These are phyloP conservation scores for Plasmopara viticola DNA, from an alignment of 352 stramenopile species.

Conservation along the genomic window DNA sequence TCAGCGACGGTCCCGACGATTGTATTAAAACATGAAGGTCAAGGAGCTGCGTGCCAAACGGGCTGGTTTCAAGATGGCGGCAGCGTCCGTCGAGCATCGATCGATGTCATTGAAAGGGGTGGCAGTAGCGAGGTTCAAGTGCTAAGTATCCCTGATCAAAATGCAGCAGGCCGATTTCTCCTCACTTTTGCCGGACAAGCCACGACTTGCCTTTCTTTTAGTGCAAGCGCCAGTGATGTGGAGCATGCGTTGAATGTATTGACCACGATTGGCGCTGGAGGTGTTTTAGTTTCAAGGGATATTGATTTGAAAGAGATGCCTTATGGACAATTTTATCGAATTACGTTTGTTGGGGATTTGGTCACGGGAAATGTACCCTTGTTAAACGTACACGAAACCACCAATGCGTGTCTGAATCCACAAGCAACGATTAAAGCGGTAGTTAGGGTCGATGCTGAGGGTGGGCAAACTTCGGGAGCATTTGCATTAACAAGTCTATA, in stretches of 20 bases:
- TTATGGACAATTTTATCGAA: conserved; percentile 50
- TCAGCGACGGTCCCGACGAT: conserved; percentile 13
- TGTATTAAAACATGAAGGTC: conserved; percentile 30
- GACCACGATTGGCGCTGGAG: conserved; percentile 24
- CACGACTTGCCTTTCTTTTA: conserved; percentile 37
- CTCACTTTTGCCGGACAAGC: conserved; percentile 39
- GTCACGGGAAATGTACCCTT: conserved; percentile 46
- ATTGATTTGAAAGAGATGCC: conserved; percentile 28
- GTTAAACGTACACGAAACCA: conserved; percentile 14
- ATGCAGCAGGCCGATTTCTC: conserved; percentile 25
- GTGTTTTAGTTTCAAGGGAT: conserved; percentile 49
- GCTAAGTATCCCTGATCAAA: conserved; percentile 30
- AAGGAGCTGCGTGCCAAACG: conserved; percentile 9
- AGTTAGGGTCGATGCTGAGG: conserved; percentile 15
- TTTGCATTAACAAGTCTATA: conserved; percentile 50
- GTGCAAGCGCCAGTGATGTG: conserved; percentile 18
- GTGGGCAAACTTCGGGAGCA: conserved; percentile 22
- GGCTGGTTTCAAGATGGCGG: conserved; percentile 30
- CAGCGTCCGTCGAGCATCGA: conserved; percentile 33
- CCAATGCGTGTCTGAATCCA: conserved; percentile 6
- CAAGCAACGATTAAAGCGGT: conserved; percentile 10
- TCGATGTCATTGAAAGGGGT: conserved; percentile 37
- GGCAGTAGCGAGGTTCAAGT: conserved; percentile 63
- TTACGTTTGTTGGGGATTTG: conserved; percentile 61
- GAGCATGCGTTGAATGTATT: conserved; percentile 28